Evolutionary conservation across 805 yeast genomes (phyloP).

Genomic region (Teunomyces aglyptinius): DNA sequence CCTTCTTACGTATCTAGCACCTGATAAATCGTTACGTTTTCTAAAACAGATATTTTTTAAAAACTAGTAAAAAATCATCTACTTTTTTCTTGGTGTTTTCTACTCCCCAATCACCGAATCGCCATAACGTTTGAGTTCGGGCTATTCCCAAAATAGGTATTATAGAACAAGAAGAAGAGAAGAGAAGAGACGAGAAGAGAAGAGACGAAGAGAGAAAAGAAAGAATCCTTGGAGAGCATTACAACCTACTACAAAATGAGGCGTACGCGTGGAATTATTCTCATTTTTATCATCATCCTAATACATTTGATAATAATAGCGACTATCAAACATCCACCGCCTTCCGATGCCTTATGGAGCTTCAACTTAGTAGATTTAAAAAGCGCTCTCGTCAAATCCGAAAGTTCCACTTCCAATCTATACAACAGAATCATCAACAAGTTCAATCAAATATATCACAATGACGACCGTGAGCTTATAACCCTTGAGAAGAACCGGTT

Average conservation of each 20-base stretch:
- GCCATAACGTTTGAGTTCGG: background rate
- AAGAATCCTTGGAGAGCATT: background rate
- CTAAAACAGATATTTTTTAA: background rate
- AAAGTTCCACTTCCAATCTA: conserved; percentile 2
- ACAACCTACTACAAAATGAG: conserved; percentile 4
- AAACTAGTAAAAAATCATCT: background rate
- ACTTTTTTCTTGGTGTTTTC: background rate
- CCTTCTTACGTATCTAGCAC: background rate
- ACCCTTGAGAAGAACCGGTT: background rate
- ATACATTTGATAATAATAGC: conserved; percentile 11
- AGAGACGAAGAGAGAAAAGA: too few species aligned
- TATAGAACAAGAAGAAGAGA: background rate
- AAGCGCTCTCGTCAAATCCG: background rate
- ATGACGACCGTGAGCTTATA: background rate
- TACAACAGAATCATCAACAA: conserved; percentile 1
- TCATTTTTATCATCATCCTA: conserved; percentile 6
- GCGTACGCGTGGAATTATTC: conserved; percentile 7
- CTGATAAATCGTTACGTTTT: background rate
- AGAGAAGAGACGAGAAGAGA: too few species aligned
- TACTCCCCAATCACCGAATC: background rate
- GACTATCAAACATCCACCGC: conserved; percentile 2
- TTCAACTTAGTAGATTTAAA: conserved; percentile 7
- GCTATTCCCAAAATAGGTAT: background rate
- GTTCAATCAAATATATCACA: conserved; percentile 2
- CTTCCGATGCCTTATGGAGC: background rate